Conservation (phyloP, 192 early-diverging fungal species). For the Fimicolochytrium jonesii region DNA sequence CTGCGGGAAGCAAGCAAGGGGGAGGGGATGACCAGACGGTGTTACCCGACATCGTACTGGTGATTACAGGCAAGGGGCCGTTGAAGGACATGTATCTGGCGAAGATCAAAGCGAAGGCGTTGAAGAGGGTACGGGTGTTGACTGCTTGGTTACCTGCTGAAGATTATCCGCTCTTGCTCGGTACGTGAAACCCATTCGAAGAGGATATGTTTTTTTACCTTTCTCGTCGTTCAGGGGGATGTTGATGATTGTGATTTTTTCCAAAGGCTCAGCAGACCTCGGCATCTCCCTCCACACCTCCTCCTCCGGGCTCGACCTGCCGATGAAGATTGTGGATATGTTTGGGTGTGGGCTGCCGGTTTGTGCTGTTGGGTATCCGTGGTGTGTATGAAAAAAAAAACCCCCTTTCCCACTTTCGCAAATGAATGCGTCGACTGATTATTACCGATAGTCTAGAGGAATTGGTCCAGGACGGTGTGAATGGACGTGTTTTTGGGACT, state of each 20-base stretch:
- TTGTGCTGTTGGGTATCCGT: slow-evolving; percentile 55
- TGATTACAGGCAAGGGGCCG: slow-evolving; percentile 94
- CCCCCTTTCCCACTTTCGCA: not conserved
- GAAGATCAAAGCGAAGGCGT: slow-evolving; percentile 49
- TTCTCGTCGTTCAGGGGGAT: not conserved
- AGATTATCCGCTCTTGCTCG: slow-evolving; percentile 84
- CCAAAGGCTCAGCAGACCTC: slow-evolving; percentile 79
- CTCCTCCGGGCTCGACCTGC: slow-evolving; percentile 92
- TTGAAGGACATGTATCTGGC: slow-evolving; percentile 64
- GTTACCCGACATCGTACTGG: slow-evolving; percentile 55
- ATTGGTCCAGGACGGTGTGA: slow-evolving; percentile 55
- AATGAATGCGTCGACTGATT: not conserved
- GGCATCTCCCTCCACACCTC: slow-evolving; percentile 91
- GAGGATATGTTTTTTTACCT: not conserved
- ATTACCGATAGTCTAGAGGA: slow-evolving; percentile 48
- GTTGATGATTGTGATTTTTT: not conserved
- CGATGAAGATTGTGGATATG: slow-evolving; percentile 99
- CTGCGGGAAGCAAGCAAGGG: slow-evolving; percentile 54
- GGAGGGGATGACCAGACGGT: not conserved
- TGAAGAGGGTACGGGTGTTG: slow-evolving; percentile 57
- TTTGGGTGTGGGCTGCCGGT: slow-evolving; percentile 93
- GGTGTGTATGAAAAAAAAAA: slow-evolving; percentile 13
- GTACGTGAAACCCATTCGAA: slow-evolving; percentile 26
- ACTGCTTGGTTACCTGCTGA: slow-evolving; percentile 78
- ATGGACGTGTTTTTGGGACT: slow-evolving; percentile 64